Evolutionary conservation across 2,329 filamentous ascomycete genomes (phyloP).

Genomic region (Cordyceps fumosorosea): DNA sequence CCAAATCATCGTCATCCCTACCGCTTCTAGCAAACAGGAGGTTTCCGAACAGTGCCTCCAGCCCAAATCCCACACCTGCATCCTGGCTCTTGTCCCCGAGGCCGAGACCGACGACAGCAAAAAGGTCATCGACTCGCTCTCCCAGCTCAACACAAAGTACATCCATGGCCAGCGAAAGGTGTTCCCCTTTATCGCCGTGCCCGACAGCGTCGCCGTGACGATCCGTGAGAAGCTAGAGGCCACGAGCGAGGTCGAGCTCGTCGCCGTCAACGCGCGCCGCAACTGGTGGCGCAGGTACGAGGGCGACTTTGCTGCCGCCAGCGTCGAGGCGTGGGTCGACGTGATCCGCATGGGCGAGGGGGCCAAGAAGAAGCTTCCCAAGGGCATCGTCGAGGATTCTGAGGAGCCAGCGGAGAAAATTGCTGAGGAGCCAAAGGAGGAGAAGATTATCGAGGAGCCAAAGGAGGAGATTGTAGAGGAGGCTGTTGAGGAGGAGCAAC

Average conservation of each 20-base stretch:
- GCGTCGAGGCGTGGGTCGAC: constrained; percentile 82
- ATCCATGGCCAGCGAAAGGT: constrained; percentile 56
- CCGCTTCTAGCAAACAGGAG: constrained; percentile 56
- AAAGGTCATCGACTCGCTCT: constrained; percentile 56
- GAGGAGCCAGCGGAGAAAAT: constrained; percentile 25
- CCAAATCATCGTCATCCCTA: constrained; percentile 54
- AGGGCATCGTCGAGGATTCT: constrained; percentile 44
- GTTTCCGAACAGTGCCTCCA: constrained; percentile 68
- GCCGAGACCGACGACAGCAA: constrained; percentile 44
- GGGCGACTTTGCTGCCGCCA: constrained; percentile 51
- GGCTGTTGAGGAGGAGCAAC: background rate
- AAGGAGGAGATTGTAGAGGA: background rate
- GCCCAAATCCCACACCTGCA: constrained; percentile 71
- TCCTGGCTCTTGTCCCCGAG: constrained; percentile 65
- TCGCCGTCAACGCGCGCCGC: constrained; percentile 79
- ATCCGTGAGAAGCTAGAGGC: constrained; percentile 49
- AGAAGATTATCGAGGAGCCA: constrained; percentile 3
- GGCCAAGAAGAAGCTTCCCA: constrained; percentile 67
- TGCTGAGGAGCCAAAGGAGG: constrained; percentile 18
- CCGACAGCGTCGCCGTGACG: constrained; percentile 45
- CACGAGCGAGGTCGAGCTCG: constrained; percentile 55
- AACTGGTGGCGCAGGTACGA: constrained; percentile 78
- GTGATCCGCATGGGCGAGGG: constrained; percentile 86
- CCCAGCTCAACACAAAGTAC: constrained; percentile 72
- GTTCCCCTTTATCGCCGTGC: constrained; percentile 78